Evolutionary conservation across 192 early-diverging fungal species (phyloP).

Genomic region (Coemansia sp.): DNA sequence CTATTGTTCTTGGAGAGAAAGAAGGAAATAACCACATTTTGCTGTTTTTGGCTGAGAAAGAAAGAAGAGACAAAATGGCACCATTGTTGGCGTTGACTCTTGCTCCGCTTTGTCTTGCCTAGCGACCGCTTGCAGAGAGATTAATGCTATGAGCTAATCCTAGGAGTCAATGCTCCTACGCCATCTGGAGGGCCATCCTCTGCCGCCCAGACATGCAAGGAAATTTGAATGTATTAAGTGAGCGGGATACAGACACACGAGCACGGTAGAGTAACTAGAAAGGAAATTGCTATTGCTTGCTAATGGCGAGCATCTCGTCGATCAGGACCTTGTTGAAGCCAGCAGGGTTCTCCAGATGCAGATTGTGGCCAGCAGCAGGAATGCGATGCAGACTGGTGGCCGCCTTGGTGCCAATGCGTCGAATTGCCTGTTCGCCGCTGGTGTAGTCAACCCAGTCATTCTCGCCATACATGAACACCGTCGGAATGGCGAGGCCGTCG

Average conservation of each 20-base stretch:
- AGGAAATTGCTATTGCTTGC: background rate
- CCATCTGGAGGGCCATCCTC: no score
- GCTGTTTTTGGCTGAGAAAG: no score
- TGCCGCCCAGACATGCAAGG: no score
- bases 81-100: no score
- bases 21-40: no score
- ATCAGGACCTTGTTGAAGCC: conserved; percentile 68
- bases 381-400: conserved; percentile 53
- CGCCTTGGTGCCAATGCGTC: conserved; percentile 56
- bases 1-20: no score
- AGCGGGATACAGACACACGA: background rate
- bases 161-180: no score
- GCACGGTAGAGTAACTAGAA: background rate
- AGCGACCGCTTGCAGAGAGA: no score
- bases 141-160: no score
- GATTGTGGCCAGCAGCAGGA: conserved; percentile 73
- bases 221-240: background rate
- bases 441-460: conserved; percentile 90
- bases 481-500: conserved; percentile 65
- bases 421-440: conserved; percentile 64
- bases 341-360: conserved; percentile 82
- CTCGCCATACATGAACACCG: conserved; percentile 74
- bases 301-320: conserved; percentile 49
- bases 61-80: no score
- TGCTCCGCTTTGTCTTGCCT: no score